These are phyloP conservation scores for Podaxis sp. DNA, from an alignment of 768 basidiomycete genomes.

Conservation along the genomic window DNA sequence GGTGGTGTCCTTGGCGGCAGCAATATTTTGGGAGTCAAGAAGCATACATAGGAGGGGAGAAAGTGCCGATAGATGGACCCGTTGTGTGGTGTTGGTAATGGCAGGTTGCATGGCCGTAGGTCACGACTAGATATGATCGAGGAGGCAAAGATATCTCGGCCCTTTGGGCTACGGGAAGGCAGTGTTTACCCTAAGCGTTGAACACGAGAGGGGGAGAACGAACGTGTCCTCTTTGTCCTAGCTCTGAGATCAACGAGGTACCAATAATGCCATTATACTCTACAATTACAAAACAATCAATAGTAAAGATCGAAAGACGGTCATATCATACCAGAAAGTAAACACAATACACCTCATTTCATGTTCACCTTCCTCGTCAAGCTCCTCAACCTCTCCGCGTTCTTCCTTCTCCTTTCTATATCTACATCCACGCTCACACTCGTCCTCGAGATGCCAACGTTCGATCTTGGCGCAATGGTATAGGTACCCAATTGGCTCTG, in stretches of 20 bases:
- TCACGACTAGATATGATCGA: not conserved
- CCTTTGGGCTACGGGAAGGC: not conserved
- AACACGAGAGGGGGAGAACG: too few species aligned
- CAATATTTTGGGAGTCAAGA: not conserved
- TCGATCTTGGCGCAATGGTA: constrained; percentile 71
- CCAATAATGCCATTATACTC: not conserved
- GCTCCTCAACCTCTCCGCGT: constrained; percentile 69
- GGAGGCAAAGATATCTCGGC: not conserved
- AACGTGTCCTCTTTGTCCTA: not conserved
- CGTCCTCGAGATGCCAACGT: constrained; percentile 48
- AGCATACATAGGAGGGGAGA: not conserved
- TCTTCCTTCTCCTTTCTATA: constrained; percentile 69
- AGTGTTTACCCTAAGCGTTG: too few species aligned
- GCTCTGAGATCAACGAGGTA: not conserved
- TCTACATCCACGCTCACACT: constrained; percentile 71
- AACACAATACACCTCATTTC: constrained; percentile 20
- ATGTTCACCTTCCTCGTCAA: constrained; percentile 51
- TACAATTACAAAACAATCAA: constrained; percentile 4
- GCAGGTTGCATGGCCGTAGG: not conserved
- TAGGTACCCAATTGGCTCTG: constrained; percentile 74
- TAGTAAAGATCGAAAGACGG: not conserved
- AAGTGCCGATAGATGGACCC: not conserved
- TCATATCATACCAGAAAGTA: not conserved
- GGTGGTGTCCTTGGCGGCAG: not conserved
- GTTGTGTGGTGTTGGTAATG: not conserved